phyloP scores from a whole-genome alignment of 306 rosid genomes.

The Comarum palustre region DNA sequence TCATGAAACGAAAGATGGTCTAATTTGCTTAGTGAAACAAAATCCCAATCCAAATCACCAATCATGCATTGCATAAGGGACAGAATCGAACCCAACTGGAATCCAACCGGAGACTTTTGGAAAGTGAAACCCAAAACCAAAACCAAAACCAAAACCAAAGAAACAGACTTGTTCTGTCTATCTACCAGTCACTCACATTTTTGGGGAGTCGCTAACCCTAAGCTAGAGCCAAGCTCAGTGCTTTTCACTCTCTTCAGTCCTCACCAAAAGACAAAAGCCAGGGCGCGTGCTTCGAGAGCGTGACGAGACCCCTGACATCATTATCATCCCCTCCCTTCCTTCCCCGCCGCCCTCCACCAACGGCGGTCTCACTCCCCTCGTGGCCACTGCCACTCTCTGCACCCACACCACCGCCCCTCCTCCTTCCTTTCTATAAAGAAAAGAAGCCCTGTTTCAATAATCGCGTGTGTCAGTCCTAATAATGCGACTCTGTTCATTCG shows the following conservation, averaged over 20 bases:
- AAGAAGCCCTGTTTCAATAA: conserved; percentile 28
- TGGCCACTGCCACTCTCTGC: not conserved
- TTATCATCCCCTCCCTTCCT: conserved; percentile 9
- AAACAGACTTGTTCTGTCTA: not conserved
- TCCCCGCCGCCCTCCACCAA: conserved; percentile 41
- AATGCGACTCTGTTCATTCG: conserved; percentile 8
- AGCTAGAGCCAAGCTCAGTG: not conserved
- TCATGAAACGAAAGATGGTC: too few relatives aligned
- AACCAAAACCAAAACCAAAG: not conserved
- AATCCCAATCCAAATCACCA: too few relatives aligned
- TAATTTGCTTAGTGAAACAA: too few relatives aligned
- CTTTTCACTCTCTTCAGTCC: not conserved
- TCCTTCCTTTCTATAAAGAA: not conserved
- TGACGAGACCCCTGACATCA: conserved; percentile 47
- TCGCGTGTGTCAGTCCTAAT: conserved; percentile 18
- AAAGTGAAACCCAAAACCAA: not conserved
- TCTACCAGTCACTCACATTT: not conserved
- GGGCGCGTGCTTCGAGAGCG: conserved; percentile 52
- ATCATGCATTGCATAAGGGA: not conserved
- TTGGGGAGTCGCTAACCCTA: not conserved
- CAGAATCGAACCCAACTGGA: not conserved
- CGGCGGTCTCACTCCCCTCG: conserved; percentile 7
- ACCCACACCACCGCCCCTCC: not conserved
- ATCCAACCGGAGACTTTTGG: not conserved
- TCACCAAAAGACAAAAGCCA: not conserved